Evolutionary conservation across 2,329 filamentous ascomycete species (phyloP).

Genomic region (Trichoderma sp.): DNA sequence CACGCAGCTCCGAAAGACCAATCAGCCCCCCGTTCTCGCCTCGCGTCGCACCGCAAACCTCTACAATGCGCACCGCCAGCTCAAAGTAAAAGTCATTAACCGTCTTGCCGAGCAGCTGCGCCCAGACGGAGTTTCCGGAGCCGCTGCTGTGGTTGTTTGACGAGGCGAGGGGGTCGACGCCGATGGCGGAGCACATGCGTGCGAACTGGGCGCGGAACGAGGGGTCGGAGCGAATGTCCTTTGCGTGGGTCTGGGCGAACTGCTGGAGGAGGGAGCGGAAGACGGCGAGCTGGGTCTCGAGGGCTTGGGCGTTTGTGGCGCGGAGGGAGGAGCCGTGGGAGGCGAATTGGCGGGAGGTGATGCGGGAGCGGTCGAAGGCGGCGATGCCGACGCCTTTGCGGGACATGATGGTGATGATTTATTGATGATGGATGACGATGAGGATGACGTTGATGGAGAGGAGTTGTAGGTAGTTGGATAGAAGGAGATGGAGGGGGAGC

Average conservation of each 20-base stretch:
- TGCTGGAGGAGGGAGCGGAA: slow-evolving; percentile 95
- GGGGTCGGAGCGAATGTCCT: slow-evolving; percentile 93
- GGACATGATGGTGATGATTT: slow-evolving; percentile 47
- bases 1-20: slow-evolving; percentile 74
- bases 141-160: slow-evolving; percentile 33
- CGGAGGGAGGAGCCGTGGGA: slow-evolving; percentile 86
- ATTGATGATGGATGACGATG: neutral
- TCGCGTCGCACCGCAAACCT: slow-evolving; percentile 82
- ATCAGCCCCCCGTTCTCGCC: slow-evolving; percentile 92
- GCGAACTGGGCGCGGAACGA: slow-evolving; percentile 95
- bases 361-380: slow-evolving; percentile 80
- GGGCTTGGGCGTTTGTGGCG: slow-evolving; percentile 75
- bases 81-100: slow-evolving; percentile 99
- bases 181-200: slow-evolving; percentile 96
- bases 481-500: neutral
- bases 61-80: slow-evolving; percentile 90
- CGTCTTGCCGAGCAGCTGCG: slow-evolving; percentile 82
- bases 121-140: slow-evolving; percentile 72
- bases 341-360: slow-evolving; percentile 86
- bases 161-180: slow-evolving; percentile 82
- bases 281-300: slow-evolving; percentile 90
- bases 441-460: neutral
- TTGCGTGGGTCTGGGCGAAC: slow-evolving; percentile 90
- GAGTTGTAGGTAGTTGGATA: neutral
- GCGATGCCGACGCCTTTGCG: slow-evolving; percentile 86